A percentile compares a stretch with the other conserved stretches of the same genome.
Conservation (phyloP, 805 yeast genomes). For the Blastobotrys chiropterorum region DNA sequence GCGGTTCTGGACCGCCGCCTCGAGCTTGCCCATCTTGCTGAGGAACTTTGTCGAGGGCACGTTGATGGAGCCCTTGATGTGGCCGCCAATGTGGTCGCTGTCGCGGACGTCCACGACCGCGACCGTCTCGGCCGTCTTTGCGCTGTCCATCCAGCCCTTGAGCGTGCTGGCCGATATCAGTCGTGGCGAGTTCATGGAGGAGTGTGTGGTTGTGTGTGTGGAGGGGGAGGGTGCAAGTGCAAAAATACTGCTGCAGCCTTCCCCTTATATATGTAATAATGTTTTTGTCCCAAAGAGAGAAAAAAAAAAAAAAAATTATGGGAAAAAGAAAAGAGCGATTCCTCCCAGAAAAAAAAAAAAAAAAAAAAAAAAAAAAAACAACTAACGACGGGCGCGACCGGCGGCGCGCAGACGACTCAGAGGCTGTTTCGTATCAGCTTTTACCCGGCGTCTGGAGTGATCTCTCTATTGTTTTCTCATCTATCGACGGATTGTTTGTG, state of each 20-base stretch:
- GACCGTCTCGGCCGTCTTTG: slow-evolving; percentile 26
- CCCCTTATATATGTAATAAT: too few relatives aligned
- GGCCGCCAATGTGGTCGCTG: slow-evolving; percentile 73
- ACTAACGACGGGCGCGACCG: too few relatives aligned
- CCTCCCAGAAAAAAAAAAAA: not conserved
- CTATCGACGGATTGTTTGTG: not conserved
- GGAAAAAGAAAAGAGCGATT: not conserved
- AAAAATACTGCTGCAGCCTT: too few relatives aligned
- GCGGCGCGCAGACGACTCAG: too few relatives aligned
- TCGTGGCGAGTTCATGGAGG: slow-evolving; percentile 8
- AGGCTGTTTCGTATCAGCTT: too few relatives aligned
- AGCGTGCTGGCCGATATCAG: slow-evolving; percentile 24
- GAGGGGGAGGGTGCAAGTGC: too few relatives aligned
- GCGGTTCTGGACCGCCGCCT: slow-evolving; percentile 30
- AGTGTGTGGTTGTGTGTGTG: not conserved
- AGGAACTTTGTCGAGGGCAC: slow-evolving; percentile 47
- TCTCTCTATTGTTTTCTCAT: too few relatives aligned
- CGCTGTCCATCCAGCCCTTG: slow-evolving; percentile 24
- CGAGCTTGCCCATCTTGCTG: slow-evolving; percentile 35
- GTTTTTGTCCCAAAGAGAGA: not conserved
- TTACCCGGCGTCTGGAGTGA: too few relatives aligned
- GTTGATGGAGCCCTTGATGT: slow-evolving; percentile 50
- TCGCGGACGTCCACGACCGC: slow-evolving; percentile 80
- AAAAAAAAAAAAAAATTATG: not conserved
- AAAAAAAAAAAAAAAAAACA: too few relatives aligned